Evolutionary conservation across 1,284 basidiomycete genomes (phyloP), one percentile per base, ranked within the genome.

Genomic region (Apiotrichum porosum): DNA sequence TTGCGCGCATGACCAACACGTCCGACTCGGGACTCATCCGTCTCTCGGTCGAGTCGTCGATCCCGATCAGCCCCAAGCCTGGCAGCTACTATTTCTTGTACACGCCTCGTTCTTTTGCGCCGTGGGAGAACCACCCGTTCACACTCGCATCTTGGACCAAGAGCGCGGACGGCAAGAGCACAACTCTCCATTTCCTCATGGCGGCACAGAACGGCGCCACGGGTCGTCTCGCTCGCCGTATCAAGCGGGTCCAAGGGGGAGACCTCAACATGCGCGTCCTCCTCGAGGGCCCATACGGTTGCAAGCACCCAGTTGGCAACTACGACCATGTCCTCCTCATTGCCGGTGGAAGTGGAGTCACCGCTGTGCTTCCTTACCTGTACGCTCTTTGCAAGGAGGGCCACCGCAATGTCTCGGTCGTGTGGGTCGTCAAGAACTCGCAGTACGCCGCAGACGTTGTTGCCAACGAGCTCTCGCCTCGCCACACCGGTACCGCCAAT

Each of bases 201-300:
- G 52, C 48, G 15, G 52, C 60, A 4, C 45, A 48, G 26, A 32
- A 24, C 3, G 61, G 60, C 22, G 52, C 49, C 12, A 65, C 61
- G 15, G 43, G 56, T 14, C 33, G 44, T 14, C 49, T 60, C 15
- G 14, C 17, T 2, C 15, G 18, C 19, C 31, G 24, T 28, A 24
- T 49, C 15, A 37, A 37, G 26, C 22, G 17, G 6, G 33, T 26
- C 18, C 14, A 22, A 15, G 1, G 9, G 9, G 22, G 15, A 19
- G 6, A 12, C 13, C 13, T 26, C 13, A 9, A 30, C 6, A 23
- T 37, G 37, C 31, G 37, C 15, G 53, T 65, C 12, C 43, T 65
- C 3, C 36, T 61, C 5, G 65, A 67, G 42, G 65, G 65, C 6
- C 63, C 65, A 10, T 67, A 67, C 41, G 65, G 65, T 13, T 6